Conservation (phyloP, 768 basidiomycete genomes). For the Erythrobasidium yunnanense region DNA sequence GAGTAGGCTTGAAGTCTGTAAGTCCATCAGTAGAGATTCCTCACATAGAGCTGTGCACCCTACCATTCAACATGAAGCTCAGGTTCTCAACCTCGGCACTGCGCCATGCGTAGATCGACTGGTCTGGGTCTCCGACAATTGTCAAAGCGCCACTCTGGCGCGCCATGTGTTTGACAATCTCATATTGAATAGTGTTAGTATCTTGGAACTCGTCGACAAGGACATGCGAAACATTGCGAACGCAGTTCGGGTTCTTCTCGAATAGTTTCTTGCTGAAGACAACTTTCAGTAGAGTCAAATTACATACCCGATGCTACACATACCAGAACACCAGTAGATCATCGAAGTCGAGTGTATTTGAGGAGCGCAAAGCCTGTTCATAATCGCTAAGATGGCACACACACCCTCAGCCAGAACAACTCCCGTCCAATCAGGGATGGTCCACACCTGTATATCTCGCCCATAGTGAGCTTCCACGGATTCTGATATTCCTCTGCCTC, state of each 20-base stretch:
- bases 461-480: constrained; percentile 40
- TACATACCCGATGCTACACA: too few relatives aligned
- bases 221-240: constrained; percentile 57
- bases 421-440: too few relatives aligned
- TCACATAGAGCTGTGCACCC: constrained; percentile 47
- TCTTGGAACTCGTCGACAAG: constrained; percentile 79
- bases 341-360: constrained; percentile 76
- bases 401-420: too few relatives aligned
- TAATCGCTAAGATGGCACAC: constrained; percentile 65
- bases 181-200: constrained; percentile 70
- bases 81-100: constrained; percentile 4
- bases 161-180: constrained; percentile 62
- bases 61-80: constrained; percentile 57
- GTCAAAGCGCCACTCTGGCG: constrained; percentile 49
- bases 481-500: constrained; percentile 28
- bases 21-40: constrained; percentile 62
- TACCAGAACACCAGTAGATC: constrained; percentile 67
- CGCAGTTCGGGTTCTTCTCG: constrained; percentile 46
- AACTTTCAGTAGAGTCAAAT: not conserved
- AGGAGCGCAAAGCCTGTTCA: constrained; percentile 51
- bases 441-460: constrained; percentile 32
- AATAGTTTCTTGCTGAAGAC: constrained; percentile 43
- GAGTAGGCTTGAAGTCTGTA: constrained; percentile 57
- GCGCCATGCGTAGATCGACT: constrained; percentile 52
- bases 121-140: constrained; percentile 82